Evolutionary conservation across 352 stramenopile species (phyloP).

Genomic region (Halophytophthora polymorphica): DNA sequence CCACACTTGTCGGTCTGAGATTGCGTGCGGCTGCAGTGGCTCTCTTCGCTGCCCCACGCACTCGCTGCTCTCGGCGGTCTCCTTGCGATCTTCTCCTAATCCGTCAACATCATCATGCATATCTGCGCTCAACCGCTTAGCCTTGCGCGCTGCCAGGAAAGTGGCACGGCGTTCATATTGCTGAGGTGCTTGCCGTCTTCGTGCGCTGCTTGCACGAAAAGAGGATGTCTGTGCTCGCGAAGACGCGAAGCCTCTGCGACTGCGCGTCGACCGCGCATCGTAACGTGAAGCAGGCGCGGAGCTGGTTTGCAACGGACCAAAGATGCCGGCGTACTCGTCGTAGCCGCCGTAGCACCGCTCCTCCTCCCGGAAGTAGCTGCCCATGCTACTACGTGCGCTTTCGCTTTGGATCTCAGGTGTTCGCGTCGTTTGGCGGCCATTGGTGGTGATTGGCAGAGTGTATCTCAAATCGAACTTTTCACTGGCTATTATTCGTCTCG

Average conservation of each 20-base stretch:
- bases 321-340: slow-evolving; percentile 66
- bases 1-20: slow-evolving; percentile 48
- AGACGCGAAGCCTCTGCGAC: slow-evolving; percentile 2
- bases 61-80: not conserved
- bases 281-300: slow-evolving; percentile 6
- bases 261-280: not conserved
- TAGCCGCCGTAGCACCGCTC: slow-evolving; percentile 33
- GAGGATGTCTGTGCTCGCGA: slow-evolving; percentile 1
- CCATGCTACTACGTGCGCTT: slow-evolving; percentile 16
- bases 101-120: slow-evolving; percentile 7
- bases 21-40: slow-evolving; percentile 6
- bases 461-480: no score
- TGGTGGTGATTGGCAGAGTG: no score
- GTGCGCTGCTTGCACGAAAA: slow-evolving; percentile 5
- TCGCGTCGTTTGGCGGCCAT: slow-evolving; percentile 13
- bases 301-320: slow-evolving; percentile 37
- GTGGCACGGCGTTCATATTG: slow-evolving; percentile 24
- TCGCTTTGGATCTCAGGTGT: not conserved
- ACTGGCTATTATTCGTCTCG: no score
- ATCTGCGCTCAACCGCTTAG: slow-evolving; percentile 1
- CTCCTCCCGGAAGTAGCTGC: slow-evolving; percentile 18
- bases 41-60: slow-evolving; percentile 15
- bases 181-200: slow-evolving; percentile 5
- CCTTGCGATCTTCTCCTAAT: slow-evolving; percentile 4
- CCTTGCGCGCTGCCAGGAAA: slow-evolving; percentile 21